A percentile compares a stretch with the other conserved stretches of the same genome.
These are phyloP conservation scores for Pelargonium fulgidum DNA, from an alignment of 441 rosid genomes.

Conservation along the genomic window DNA sequence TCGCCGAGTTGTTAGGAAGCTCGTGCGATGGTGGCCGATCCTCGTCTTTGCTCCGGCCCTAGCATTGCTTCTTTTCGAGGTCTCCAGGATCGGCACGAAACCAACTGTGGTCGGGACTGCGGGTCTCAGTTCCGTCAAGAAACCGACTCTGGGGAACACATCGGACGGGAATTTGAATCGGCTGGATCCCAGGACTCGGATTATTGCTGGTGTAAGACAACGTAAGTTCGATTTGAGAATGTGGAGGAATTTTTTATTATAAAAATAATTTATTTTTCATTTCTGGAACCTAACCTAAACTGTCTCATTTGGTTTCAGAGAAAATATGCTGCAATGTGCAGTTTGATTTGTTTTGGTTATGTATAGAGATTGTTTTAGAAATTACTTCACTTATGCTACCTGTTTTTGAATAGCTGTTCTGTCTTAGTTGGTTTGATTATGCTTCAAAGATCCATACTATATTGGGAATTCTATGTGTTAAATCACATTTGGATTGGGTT, in stretches of 20 bases:
- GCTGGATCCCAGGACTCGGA: constrained; percentile 46
- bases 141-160: constrained; percentile 26
- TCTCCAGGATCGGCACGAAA: constrained; percentile 50
- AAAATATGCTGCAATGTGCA: neutral
- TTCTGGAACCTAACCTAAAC: neutral
- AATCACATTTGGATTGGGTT: too few relatives aligned
- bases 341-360: neutral
- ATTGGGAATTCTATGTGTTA: too few relatives aligned
- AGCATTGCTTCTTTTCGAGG: constrained; percentile 61
- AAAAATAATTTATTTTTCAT: neutral
- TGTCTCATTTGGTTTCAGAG: neutral
- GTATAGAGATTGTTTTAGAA: too few relatives aligned
- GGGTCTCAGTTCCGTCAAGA: constrained; percentile 19
- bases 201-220: constrained; percentile 39
- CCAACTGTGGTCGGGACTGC: constrained; percentile 19
- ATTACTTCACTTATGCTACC: neutral
- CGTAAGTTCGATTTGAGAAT: constrained; percentile 29
- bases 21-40: constrained; percentile 58
- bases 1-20: constrained; percentile 38
- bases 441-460: neutral
- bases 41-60: constrained; percentile 52
- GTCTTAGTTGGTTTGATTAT: neutral
- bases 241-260: neutral
- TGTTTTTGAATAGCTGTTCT: neutral
- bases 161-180: constrained; percentile 42